Percentiles rank a stretch among this genome's conserved stretches.
These are phyloP conservation scores for Komagataella mondaviorum DNA, from an alignment of 805 yeast genomes.

Conservation along the genomic window DNA sequence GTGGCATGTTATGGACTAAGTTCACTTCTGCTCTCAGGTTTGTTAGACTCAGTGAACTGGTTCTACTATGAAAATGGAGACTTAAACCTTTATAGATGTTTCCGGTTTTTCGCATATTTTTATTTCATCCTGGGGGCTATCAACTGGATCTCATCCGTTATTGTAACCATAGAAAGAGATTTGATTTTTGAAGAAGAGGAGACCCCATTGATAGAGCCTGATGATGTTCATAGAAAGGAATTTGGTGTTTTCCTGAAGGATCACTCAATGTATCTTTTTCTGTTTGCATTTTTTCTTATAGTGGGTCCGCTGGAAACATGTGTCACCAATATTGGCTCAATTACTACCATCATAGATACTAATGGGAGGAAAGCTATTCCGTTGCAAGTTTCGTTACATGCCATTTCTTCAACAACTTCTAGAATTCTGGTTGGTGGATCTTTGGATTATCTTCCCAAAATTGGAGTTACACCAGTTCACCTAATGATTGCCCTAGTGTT, in stretches of 20 bases:
- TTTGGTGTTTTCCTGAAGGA: conserved; percentile 28
- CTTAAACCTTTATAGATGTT: conserved; percentile 38
- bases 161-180: conserved; percentile 46
- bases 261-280: conserved; percentile 48
- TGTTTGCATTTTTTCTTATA: conserved; percentile 47
- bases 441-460: conserved; percentile 37
- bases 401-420: conserved; percentile 51
- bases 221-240: conserved; percentile 10
- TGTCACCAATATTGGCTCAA: conserved; percentile 67
- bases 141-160: conserved; percentile 51
- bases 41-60: conserved; percentile 25
- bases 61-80: conserved; percentile 16
- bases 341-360: conserved; percentile 29
- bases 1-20: conserved; percentile 81
- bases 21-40: conserved; percentile 60
- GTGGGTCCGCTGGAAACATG: conserved; percentile 82
- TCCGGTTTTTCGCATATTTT: conserved; percentile 33
- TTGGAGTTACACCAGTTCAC: conserved; percentile 4
- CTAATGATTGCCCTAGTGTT: not conserved
- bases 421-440: conserved; percentile 52
- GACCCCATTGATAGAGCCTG: conserved; percentile 20
- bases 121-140: conserved; percentile 44
- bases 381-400: conserved; percentile 44
- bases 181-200: conserved; percentile 22
- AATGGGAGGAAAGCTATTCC: conserved; percentile 13